Evolutionary conservation across 116 monocot genomes (phyloP).

Genomic region (Dioscorea cayenensis): DNA sequence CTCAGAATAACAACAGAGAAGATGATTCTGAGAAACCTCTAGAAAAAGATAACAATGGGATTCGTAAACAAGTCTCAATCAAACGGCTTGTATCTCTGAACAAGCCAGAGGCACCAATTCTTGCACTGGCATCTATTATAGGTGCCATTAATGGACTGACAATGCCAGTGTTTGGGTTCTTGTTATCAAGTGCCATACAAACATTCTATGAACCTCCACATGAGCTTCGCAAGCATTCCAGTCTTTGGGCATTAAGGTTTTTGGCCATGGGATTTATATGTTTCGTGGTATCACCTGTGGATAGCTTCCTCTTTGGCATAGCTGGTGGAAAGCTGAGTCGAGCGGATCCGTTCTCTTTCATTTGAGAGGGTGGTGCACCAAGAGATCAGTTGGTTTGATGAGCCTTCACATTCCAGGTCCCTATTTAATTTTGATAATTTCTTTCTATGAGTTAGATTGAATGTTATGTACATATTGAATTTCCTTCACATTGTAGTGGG

Average conservation of each 20-base stretch:
- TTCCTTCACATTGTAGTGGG: constrained; percentile 33
- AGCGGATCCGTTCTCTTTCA: constrained; percentile 30
- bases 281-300: constrained; percentile 13
- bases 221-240: constrained; percentile 30
- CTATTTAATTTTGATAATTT: too few species aligned
- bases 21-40: neutral
- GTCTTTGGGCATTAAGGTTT: constrained; percentile 20
- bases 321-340: constrained; percentile 34
- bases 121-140: neutral
- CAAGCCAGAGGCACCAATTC: neutral
- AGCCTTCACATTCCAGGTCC: constrained; percentile 24
- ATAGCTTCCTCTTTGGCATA: constrained; percentile 21
- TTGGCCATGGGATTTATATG: constrained; percentile 8
- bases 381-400: constrained; percentile 47
- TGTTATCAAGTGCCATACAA: constrained; percentile 19
- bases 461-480: neutral
- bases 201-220: constrained; percentile 32
- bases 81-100: neutral
- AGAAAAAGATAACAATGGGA: neutral
- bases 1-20: neutral
- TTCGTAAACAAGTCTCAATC: constrained; percentile 5
- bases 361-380: constrained; percentile 38
- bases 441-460: too few species aligned
- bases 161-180: constrained; percentile 2
- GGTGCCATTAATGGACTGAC: neutral